phyloP scores from a whole-genome alignment of 2,329 filamentous ascomycete genomes.

The Raffaelea albimanens region DNA sequence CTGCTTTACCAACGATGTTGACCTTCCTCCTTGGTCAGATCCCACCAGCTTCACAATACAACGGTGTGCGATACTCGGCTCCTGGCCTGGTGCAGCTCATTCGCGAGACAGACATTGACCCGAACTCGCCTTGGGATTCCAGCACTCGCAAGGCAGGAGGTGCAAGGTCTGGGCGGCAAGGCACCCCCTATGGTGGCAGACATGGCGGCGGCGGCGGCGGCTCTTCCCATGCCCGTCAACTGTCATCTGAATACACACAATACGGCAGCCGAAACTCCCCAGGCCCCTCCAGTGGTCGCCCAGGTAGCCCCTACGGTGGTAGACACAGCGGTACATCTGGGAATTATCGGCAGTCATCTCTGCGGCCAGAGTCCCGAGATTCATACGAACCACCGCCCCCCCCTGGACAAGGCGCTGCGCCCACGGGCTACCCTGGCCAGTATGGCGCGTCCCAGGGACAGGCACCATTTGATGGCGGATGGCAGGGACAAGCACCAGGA shows the following conservation, averaged over 20 bases:
- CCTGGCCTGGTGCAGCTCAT: constrained; percentile 66
- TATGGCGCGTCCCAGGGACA: constrained; percentile 15
- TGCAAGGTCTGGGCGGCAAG: constrained; percentile 10
- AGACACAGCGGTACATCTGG: constrained; percentile 23
- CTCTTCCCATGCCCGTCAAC: constrained; percentile 25
- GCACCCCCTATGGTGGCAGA: constrained; percentile 5
- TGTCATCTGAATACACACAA: constrained; percentile 31
- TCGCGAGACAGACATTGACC: constrained; percentile 54
- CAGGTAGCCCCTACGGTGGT: constrained; percentile 39
- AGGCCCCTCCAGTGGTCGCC: constrained; percentile 21
- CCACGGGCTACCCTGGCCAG: background rate
- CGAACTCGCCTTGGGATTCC: constrained; percentile 39
- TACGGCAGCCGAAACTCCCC: constrained; percentile 13
- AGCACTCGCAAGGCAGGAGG: constrained; percentile 18
- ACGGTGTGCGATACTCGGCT: constrained; percentile 59
- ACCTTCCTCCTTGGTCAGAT: constrained; percentile 62
- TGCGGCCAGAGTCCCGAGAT: constrained; percentile 37
- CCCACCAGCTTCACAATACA: constrained; percentile 63
- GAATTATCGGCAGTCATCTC: constrained; percentile 42
- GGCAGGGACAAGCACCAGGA: background rate
- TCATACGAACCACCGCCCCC: constrained; percentile 31
- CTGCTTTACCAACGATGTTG: constrained; percentile 63
- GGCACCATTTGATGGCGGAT: constrained; percentile 2
- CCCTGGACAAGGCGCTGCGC: background rate
- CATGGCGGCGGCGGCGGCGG: constrained; percentile 1